Percentiles rank a stretch among this genome's conserved stretches.
These are phyloP conservation scores for Ulmus americana DNA, from an alignment of 331 rosid species.

Conservation along the genomic window DNA sequence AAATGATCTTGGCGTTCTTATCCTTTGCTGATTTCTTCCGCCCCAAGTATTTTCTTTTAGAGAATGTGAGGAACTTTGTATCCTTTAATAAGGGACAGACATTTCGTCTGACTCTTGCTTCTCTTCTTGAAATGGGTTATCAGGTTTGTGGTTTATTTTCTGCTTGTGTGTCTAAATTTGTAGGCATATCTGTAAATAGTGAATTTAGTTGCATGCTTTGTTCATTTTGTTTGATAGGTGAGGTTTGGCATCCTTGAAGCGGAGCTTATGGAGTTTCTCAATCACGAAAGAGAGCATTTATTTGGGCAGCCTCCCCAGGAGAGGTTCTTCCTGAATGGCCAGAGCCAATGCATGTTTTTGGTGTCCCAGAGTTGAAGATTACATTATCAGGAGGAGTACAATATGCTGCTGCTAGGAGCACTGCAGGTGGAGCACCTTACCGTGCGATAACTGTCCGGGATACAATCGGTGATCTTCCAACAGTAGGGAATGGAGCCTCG, in stretches of 20 bases:
- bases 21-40: conserved; percentile 95
- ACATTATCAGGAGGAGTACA: conserved; percentile 46
- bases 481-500: conserved; percentile 84
- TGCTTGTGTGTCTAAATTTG: neutral
- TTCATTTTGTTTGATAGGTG: conserved; percentile 41
- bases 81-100: conserved; percentile 95
- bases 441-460: conserved; percentile 91
- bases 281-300: conserved; percentile 91
- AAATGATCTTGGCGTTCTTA: conserved; percentile 91
- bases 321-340: conserved; percentile 96
- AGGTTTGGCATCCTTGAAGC: conserved; percentile 96
- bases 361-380: conserved; percentile 73
- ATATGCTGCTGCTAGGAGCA: conserved; percentile 81
- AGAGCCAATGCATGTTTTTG: conserved; percentile 91
- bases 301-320: conserved; percentile 96
- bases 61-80: conserved; percentile 92
- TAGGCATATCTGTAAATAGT: neutral
- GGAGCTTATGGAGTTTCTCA: conserved; percentile 95
- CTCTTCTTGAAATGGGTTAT: conserved; percentile 97
- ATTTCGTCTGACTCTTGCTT: conserved; percentile 75
- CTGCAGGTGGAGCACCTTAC: conserved; percentile 84
- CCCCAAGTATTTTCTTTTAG: conserved; percentile 89
- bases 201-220: neutral
- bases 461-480: conserved; percentile 96
- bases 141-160: conserved; percentile 45